A percentile compares a stretch with the other conserved stretches of the same genome.
Evolutionary conservation across 2,329 filamentous ascomycete genomes (phyloP).

Genomic region (Stagonosporopsis chrysanthemi): DNA sequence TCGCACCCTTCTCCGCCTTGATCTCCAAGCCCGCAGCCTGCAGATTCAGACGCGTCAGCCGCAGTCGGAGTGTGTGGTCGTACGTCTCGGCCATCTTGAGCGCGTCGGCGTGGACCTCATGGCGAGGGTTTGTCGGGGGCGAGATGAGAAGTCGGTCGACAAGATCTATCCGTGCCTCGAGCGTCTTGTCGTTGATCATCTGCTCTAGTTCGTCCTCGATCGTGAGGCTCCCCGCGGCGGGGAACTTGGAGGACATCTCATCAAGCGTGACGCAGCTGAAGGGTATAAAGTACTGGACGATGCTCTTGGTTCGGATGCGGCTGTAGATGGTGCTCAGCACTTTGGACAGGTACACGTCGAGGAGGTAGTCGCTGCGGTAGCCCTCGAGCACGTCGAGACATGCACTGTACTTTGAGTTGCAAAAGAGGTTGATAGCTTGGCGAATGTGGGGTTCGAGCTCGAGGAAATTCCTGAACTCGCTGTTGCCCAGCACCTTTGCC

Average conservation of each 20-base stretch:
- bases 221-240: constrained; percentile 53
- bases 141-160: constrained; percentile 82
- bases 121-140: constrained; percentile 70
- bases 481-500: constrained; percentile 79
- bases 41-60: constrained; percentile 80
- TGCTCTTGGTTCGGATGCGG: constrained; percentile 85
- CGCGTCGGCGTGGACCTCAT: constrained; percentile 73
- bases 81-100: constrained; percentile 74
- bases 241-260: constrained; percentile 80
- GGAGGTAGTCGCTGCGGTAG: constrained; percentile 84
- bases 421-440: constrained; percentile 87
- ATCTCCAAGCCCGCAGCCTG: constrained; percentile 78
- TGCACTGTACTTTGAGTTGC: constrained; percentile 85
- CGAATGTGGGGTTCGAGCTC: constrained; percentile 94
- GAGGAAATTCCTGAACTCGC: constrained; percentile 83
- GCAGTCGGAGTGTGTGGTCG: constrained; percentile 76
- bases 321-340: constrained; percentile 76
- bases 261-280: constrained; percentile 87
- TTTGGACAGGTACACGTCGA: constrained; percentile 83
- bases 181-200: constrained; percentile 76
- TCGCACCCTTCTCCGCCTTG: constrained; percentile 33
- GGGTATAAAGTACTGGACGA: constrained; percentile 89
- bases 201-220: constrained; percentile 77
- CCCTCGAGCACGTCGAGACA: constrained; percentile 84
- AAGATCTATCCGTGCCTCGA: constrained; percentile 84